Conservation (phyloP, 371 early-diverging fungal genomes). For the Mucor lusitanicus region DNA sequence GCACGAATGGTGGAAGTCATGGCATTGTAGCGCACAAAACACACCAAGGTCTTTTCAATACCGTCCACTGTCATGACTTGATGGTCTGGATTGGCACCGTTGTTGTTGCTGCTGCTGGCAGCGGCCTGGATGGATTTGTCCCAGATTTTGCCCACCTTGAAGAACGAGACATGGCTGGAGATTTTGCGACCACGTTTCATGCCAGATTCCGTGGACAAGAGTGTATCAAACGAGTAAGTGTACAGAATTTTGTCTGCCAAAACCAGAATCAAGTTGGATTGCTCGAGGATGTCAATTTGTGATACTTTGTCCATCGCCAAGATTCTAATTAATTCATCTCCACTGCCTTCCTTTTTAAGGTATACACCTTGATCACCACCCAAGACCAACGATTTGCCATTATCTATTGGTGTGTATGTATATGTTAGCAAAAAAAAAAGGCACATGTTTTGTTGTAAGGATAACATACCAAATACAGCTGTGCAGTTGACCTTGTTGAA, state of each 20-base stretch:
- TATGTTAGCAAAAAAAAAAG: no score
- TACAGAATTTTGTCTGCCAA: constrained; percentile 82
- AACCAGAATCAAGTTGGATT: constrained; percentile 72
- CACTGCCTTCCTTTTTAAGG: constrained; percentile 31
- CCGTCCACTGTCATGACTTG: constrained; percentile 8
- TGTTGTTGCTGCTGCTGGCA: no score
- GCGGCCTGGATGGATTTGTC: constrained; percentile 34
- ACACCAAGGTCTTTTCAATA: constrained; percentile 69
- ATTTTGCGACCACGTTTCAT: constrained; percentile 67
- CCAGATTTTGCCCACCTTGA: constrained; percentile 82
- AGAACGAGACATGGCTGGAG: constrained; percentile 81
- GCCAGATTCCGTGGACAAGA: constrained; percentile 50
- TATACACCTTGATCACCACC: constrained; percentile 55
- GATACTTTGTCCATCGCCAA: constrained; percentile 79
- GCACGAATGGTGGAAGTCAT: constrained; percentile 76
- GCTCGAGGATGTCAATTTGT: constrained; percentile 85
- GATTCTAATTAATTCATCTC: constrained; percentile 51
- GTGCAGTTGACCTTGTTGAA: constrained; percentile 43
- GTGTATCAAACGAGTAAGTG: constrained; percentile 73
- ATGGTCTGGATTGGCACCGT: constrained; percentile 34
- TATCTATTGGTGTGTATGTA: background rate
- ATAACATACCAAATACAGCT: constrained; percentile 32
- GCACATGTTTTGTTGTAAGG: background rate
- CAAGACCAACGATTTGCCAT: constrained; percentile 33
- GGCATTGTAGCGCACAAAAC: constrained; percentile 71